A percentile compares a stretch with the other conserved stretches of the same genome.
phyloP scores from a whole-genome alignment of 2,329 filamentous ascomycete species.

The Pyrenochaeta sp. region DNA sequence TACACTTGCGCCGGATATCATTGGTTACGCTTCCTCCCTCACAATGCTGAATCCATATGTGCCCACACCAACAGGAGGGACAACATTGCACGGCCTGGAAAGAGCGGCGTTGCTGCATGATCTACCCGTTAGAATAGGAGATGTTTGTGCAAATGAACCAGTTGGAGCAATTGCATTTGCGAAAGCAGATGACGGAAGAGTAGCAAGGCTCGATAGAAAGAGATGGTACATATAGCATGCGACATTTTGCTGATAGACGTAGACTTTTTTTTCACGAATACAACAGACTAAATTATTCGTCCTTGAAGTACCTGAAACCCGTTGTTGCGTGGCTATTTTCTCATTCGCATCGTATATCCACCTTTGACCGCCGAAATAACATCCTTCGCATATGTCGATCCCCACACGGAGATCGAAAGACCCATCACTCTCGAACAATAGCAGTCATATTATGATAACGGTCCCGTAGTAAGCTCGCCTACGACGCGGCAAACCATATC shows the following conservation, averaged over 20 bases:
- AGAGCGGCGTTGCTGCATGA: conserved; percentile 33
- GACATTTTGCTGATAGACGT: no score
- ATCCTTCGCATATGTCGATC: no score
- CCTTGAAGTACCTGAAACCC: no score
- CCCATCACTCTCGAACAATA: neutral
- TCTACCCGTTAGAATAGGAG: conserved; percentile 35
- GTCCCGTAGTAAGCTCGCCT: neutral
- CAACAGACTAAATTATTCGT: neutral
- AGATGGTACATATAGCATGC: conserved; percentile 30
- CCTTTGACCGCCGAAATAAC: no score
- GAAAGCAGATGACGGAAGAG: conserved; percentile 25
- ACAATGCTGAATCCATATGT: conserved; percentile 37
- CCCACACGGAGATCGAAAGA: neutral
- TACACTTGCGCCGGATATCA: conserved; percentile 38
- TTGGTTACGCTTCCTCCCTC: conserved; percentile 34
- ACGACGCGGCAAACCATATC: neutral
- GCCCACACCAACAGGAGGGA: conserved; percentile 32
- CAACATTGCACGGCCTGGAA: conserved; percentile 37
- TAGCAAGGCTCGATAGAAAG: conserved; percentile 25
- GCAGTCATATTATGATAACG: neutral
- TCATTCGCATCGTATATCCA: no score
- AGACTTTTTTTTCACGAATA: neutral
- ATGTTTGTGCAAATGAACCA: conserved; percentile 37
- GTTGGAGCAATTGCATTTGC: conserved; percentile 40
- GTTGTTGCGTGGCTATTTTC: no score